Evolutionary conservation across 768 basidiomycete species (phyloP), one percentile per base, ranked within the genome.

Genomic region (Lepiota venenata): DNA sequence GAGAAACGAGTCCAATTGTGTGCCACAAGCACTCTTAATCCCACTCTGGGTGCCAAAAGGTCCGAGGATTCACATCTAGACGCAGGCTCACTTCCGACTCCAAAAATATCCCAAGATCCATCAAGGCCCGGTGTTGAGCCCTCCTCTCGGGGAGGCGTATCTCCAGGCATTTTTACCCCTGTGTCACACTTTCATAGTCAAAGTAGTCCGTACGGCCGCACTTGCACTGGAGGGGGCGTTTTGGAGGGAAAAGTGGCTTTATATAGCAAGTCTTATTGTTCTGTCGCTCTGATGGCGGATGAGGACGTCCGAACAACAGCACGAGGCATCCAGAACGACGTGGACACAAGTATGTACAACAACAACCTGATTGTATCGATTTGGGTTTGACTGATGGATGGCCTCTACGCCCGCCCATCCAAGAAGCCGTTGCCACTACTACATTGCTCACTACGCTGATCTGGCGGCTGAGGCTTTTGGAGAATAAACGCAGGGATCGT

Each of bases 91-190:
- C 40, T 38, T 47, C 52, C 11, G 44, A 47, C 14, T 38, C 45
- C 52, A 54, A 54, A 54, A 47, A 54, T 53, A 53, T 8, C 41
- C 22, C 32, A 11, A 54, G 52, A 54, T 54, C 45, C 39, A 54
- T 54, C 52, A 47, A 16, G 35, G 12, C 45, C 52, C 22, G 44
- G 45, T 25, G 45, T 29, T 47, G 52, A 54, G 52, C n/a, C 52
- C 44, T 47, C 29, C 52, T 29, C 52, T 47, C 44, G 45, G 45
- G 21, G 18, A 38, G 5, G 25, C 27, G 11, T 46, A 2, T 40
- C 12, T 12, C 25, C 25, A 47, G 37, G 29, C 11, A 41, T 2
- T 27, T 47, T 35, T 16, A 37, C 37, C 32, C 44, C 52, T 39
- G 39, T 47, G 52, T 54, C 52, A 54, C 52, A 54, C 52, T 54